These are phyloP conservation scores for Hemisphaericaspora lyxosophila DNA, from an alignment of 1,139 yeast species.

Conservation along the genomic window DNA sequence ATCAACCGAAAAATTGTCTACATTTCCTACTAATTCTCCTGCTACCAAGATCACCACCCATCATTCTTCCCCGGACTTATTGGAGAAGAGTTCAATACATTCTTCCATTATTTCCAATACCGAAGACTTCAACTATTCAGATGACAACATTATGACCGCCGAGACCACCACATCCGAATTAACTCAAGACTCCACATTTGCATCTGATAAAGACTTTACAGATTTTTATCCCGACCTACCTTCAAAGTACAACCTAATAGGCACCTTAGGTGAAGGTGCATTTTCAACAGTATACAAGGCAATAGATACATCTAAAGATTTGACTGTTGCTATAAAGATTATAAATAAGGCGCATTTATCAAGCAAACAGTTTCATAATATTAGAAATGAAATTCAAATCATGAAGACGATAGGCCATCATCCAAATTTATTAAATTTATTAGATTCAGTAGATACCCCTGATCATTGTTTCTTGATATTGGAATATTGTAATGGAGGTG, in stretches of 20 bases:
- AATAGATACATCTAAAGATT: constrained; percentile 30
- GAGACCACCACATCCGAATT: constrained; percentile 4
- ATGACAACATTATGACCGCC: constrained; percentile 4
- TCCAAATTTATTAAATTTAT: constrained; percentile 67
- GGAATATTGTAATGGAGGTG: constrained; percentile 91
- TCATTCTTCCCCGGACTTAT: constrained; percentile 7
- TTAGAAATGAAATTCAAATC: constrained; percentile 83
- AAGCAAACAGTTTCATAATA: constrained; percentile 49
- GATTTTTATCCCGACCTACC: constrained; percentile 27
- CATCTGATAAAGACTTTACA: constrained; percentile 14
- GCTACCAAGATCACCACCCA: not conserved
- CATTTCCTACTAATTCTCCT: constrained; percentile 3
- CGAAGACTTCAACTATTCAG: constrained; percentile 1
- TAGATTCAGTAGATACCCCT: constrained; percentile 57
- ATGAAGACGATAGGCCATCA: constrained; percentile 69
- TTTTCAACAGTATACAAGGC: constrained; percentile 87
- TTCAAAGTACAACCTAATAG: constrained; percentile 21
- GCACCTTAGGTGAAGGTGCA: constrained; percentile 77
- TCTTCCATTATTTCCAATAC: constrained; percentile 6
- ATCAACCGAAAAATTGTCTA: constrained; percentile 4
- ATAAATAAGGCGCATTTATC: constrained; percentile 65
- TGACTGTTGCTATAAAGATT: constrained; percentile 75
- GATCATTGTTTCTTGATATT: constrained; percentile 75
- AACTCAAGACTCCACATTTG: constrained; percentile 9
- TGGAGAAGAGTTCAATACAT: constrained; percentile 4